Evolutionary conservation across 2,329 filamentous ascomycete genomes (phyloP), one percentile per base, ranked within the genome.

Genomic region (Colletotrichum melonis): DNA sequence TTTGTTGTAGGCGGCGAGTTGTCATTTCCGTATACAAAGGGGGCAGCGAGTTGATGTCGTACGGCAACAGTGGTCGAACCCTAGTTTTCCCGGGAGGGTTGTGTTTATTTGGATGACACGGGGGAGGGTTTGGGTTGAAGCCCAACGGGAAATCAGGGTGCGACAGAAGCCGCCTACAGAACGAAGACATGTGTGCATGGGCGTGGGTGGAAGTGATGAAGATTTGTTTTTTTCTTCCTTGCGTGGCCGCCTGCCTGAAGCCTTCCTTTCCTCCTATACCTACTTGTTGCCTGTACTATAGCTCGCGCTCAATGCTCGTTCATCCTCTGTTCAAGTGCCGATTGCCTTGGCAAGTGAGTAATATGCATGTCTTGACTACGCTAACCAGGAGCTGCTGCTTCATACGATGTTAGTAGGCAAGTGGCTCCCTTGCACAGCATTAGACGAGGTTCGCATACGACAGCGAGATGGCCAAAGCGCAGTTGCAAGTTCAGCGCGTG

Each of bases 211-310:
- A 67, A 67, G 46, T 66, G 68, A 70, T 62, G 57, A 67, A 59
- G 72, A 71, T 67, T 49, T 76, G 59, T 62, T 52, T 56, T 58
- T 58, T 55, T 63, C 67, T 28, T 28, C 46, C 22, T 67, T 76
- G 71, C 71, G 75, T 76, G 67, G 71, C 71, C 62, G 69, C 56
- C 63, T 58, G 56, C 72, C 72, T 72, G 52, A 73, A 72, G 60
- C 60, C 60, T 54, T 52, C 68, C 62, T 74, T 74, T 49, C 72
- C 72, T 74, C 57, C 63, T 72, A 73, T 70, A 74, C 72, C 72
- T 74, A 72, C 72, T 74, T 72, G 70, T 69, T 72, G 72, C 57
- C 68, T 74, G 72, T 74, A 72, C 63, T 72, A 74, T 74, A 74
- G 68, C 67, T 62, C 72, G 72, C 63, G 72, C 68, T 67, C 62